Evolutionary conservation across 257 asterid species (phyloP).

Genomic region (Penstemon eatonii): DNA sequence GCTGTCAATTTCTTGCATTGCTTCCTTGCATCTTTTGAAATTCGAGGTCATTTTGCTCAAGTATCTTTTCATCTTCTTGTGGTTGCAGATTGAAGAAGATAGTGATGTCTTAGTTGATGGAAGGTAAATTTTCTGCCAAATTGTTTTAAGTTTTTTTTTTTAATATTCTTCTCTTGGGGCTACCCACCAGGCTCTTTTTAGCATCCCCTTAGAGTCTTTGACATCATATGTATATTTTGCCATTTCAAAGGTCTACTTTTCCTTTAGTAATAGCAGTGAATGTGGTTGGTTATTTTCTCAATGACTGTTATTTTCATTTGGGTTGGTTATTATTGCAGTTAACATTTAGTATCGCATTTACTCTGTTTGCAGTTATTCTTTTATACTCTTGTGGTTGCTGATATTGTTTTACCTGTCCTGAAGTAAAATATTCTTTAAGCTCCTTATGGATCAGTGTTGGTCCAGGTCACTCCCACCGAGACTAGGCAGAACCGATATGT

Average conservation of each 20-base stretch:
- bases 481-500: too few species aligned
- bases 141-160: neutral
- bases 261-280: slow-evolving; percentile 2
- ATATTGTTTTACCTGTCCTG: slow-evolving; percentile 15
- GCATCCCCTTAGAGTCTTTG: slow-evolving; percentile 8
- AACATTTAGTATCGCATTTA: neutral
- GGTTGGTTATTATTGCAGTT: slow-evolving; percentile 1
- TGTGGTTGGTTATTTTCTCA: neutral
- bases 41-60: slow-evolving; percentile 18
- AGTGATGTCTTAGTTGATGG: slow-evolving; percentile 26
- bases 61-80: slow-evolving; percentile 13
- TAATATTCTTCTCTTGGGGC: slow-evolving; percentile 4
- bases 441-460: neutral
- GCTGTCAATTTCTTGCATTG: slow-evolving; percentile 7
- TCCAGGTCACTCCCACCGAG: too few species aligned
- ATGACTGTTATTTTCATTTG: slow-evolving; percentile 4
- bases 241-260: slow-evolving; percentile 7
- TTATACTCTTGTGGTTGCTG: slow-evolving; percentile 1
- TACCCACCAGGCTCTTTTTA: slow-evolving; percentile 1
- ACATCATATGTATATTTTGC: slow-evolving; percentile 7
- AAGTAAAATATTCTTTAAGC: neutral
- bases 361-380: neutral
- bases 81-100: slow-evolving; percentile 35
- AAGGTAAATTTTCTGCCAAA: slow-evolving; percentile 34
- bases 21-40: neutral